phyloP scores from a whole-genome alignment of 1,284 basidiomycete genomes.

The Melampsora americana region DNA sequence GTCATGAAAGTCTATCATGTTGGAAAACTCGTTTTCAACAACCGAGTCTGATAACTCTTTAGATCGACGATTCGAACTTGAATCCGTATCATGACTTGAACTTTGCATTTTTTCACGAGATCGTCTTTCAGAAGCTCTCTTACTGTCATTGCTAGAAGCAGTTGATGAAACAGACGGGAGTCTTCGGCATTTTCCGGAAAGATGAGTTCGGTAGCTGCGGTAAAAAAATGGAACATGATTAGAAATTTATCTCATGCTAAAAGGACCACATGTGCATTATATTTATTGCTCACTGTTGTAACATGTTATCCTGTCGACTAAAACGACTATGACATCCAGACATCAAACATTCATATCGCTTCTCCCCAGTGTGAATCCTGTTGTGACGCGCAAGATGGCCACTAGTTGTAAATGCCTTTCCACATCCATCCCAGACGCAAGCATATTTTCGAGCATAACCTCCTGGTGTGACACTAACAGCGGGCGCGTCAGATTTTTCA shows the following conservation, averaged over 20 bases:
- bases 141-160: not conserved
- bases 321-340: constrained; percentile 45
- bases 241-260: not conserved
- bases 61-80: not conserved
- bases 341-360: constrained; percentile 46
- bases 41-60: not conserved
- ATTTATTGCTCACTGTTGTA: constrained; percentile 46
- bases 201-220: constrained; percentile 46
- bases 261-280: not conserved
- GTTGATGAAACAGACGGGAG: constrained; percentile 7
- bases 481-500: not conserved
- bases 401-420: constrained; percentile 44
- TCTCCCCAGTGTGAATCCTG: constrained; percentile 47
- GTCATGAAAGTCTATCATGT: too few species aligned
- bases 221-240: not conserved
- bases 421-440: constrained; percentile 43
- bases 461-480: constrained; percentile 30
- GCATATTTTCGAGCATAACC: constrained; percentile 44
- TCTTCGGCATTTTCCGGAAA: constrained; percentile 45
- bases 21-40: too few species aligned
- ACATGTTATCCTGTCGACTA: constrained; percentile 47
- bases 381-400: constrained; percentile 47
- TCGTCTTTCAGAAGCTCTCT: not conserved
- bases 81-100: not conserved
- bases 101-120: not conserved